phyloP scores from a whole-genome alignment of 129 eudicot genomes.

The Smallanthus sonchifolius region DNA sequence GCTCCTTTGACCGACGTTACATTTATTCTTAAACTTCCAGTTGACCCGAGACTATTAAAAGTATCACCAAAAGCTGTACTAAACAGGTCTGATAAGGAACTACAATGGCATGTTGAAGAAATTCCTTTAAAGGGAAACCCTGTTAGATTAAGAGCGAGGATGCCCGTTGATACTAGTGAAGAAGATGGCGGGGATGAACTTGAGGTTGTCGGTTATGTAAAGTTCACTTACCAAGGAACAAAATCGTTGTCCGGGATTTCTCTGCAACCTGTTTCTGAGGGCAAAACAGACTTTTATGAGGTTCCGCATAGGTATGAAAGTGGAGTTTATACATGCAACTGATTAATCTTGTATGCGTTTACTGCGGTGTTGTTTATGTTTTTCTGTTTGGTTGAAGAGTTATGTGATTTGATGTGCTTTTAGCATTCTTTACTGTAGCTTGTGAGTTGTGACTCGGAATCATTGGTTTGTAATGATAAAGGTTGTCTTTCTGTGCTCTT shows the following conservation, averaged over 20 bases:
- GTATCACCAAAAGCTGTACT: constrained; percentile 89
- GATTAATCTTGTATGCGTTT: background rate
- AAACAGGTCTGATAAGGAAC: constrained; percentile 81
- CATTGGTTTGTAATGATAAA: constrained; percentile 18
- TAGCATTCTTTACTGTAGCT: constrained; percentile 32
- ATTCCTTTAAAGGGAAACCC: constrained; percentile 79
- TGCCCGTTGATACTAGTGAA: constrained; percentile 77
- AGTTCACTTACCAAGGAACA: constrained; percentile 56
- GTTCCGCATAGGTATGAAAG: constrained; percentile 78
- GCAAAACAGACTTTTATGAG: constrained; percentile 72
- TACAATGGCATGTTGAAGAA: constrained; percentile 87
- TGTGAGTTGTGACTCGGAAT: constrained; percentile 21
- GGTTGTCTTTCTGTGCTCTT: constrained; percentile 19
- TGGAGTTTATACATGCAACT: constrained; percentile 77
- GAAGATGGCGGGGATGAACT: constrained; percentile 72
- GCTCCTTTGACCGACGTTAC: constrained; percentile 74
- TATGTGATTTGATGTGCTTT: constrained; percentile 29
- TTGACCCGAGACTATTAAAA: constrained; percentile 72
- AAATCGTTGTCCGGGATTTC: constrained; percentile 78
- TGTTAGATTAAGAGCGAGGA: constrained; percentile 74
- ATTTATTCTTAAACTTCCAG: constrained; percentile 74
- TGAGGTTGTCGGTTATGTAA: constrained; percentile 76
- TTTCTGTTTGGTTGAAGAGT: constrained; percentile 14
- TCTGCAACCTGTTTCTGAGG: constrained; percentile 75
- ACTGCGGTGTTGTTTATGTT: constrained; percentile 14